Conservation (phyloP, 768 basidiomycete genomes). For the Termitomyces sp. region DNA sequence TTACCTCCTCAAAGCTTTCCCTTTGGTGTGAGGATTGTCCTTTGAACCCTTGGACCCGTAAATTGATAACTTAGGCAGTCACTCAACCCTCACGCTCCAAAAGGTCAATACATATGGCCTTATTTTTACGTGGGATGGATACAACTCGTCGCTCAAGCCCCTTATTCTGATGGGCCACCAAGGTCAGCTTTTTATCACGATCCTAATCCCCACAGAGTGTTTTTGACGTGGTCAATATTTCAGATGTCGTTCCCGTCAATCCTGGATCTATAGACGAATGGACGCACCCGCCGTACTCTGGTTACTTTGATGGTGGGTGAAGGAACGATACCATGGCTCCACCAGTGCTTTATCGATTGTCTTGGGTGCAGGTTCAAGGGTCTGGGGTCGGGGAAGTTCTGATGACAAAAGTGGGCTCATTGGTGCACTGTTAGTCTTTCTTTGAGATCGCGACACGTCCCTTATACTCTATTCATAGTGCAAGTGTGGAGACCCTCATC, state of each 20-base stretch:
- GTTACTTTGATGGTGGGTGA: slow-evolving; percentile 46
- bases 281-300: slow-evolving; percentile 58
- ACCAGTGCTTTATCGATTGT: neutral
- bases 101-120: slow-evolving; percentile 77
- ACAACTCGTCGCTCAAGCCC: slow-evolving; percentile 60
- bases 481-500: slow-evolving; percentile 62
- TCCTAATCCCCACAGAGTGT: neutral
- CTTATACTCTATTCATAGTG: slow-evolving; percentile 21
- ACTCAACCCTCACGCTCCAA: slow-evolving; percentile 54
- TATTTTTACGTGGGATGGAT: slow-evolving; percentile 71
- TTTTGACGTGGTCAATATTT: neutral
- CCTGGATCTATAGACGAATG: slow-evolving; percentile 46
- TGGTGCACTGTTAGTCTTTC: slow-evolving; percentile 34
- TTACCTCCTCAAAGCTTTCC: slow-evolving; percentile 51
- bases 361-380: slow-evolving; percentile 32
- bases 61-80: slow-evolving; percentile 31
- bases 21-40: slow-evolving; percentile 50
- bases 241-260: slow-evolving; percentile 64
- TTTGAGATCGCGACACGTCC: neutral
- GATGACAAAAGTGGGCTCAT: slow-evolving; percentile 80
- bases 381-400: slow-evolving; percentile 74
- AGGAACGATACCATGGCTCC: neutral
- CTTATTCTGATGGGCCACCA: slow-evolving; percentile 67
- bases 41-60: neutral
- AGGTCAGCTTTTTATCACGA: slow-evolving; percentile 31